Conservation (phyloP, 805 yeast genomes). For the Schwanniomyces occidentalis region DNA sequence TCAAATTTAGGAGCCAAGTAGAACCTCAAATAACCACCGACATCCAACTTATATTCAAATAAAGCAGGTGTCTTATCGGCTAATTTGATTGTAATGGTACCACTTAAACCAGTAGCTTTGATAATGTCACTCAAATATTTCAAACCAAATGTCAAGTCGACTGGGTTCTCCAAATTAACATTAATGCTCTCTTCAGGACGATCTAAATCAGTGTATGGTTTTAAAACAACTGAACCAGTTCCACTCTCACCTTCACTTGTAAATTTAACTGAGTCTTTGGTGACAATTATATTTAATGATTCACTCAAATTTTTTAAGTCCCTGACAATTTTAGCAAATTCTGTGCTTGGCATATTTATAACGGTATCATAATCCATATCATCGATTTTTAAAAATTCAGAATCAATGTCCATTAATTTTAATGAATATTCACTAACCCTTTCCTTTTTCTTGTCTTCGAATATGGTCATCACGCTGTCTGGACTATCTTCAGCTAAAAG, state of each 20-base stretch:
- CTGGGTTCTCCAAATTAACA: constrained; percentile 83
- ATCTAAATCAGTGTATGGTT: constrained; percentile 81
- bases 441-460: constrained; percentile 90
- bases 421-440: constrained; percentile 89
- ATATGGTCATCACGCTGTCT: constrained; percentile 73
- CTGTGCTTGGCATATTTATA: constrained; percentile 82
- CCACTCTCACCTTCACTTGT: constrained; percentile 91
- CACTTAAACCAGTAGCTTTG: constrained; percentile 80
- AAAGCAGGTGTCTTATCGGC: constrained; percentile 92
- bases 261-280: constrained; percentile 90
- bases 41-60: constrained; percentile 84
- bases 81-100: constrained; percentile 77
- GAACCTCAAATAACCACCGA: constrained; percentile 88
- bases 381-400: constrained; percentile 90
- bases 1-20: constrained; percentile 98
- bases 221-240: constrained; percentile 79
- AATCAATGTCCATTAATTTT: constrained; percentile 94
- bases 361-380: constrained; percentile 90
- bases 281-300: constrained; percentile 79
- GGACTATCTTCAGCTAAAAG: constrained; percentile 88
- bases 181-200: constrained; percentile 72
- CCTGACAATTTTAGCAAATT: constrained; percentile 85
- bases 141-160: constrained; percentile 85
- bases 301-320: constrained; percentile 87
- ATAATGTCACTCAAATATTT: constrained; percentile 89